Base-by-base conservation (phyloP, 1,139 yeast species). In the Hemisphaericaspora lyxosophila region DNA sequence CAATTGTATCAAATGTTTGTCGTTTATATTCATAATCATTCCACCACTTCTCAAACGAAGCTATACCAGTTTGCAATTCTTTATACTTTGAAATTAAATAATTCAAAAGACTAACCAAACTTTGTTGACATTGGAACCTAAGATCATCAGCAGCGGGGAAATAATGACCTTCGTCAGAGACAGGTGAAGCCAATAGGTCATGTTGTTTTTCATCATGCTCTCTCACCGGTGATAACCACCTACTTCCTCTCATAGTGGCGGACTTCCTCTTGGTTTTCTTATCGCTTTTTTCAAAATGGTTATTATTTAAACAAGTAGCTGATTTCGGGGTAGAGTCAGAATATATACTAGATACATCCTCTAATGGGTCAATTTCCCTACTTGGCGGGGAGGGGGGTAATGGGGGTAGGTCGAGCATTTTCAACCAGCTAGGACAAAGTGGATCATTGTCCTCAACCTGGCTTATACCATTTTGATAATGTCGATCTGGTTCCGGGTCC, bases 51-150 rank as follows among this genome's bases (percentile, higher is more conserved):
- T 27, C 33, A 26, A 36, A 32, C 12, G 23, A 20, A 7, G 30
- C 37, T 6, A 42, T 22, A 11, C 40, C 35, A 7, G 16, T 15
- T 17, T 42, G 46, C 33, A 44, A 33, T 26, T 46, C 42, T 25
- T 42, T 42, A 31, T 36, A 39, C 16, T 36, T 41, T 12, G 33
- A 33, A 24, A 44, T 42, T n/a, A 39, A 33, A 26, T 42, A 44
- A 13, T 32, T 44, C 20, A 46, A 38, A 26, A 46, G 40, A 22
- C 42, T 45, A 22, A 46, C 35, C 16, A 46, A 34, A 23, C 40
- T 35, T 23, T 38, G 43, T 32, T 44, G 40, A 17, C 38, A 42
- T 14, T 39, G 35, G 30, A 41, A 45, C 20, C 43, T 20, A 8
- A 8, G 11, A 20, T 20, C 23, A 8, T 20, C 11, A 3, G 23